Conservation (phyloP, 2,329 filamentous ascomycete species). For the Dactylonectria estremocensis region DNA sequence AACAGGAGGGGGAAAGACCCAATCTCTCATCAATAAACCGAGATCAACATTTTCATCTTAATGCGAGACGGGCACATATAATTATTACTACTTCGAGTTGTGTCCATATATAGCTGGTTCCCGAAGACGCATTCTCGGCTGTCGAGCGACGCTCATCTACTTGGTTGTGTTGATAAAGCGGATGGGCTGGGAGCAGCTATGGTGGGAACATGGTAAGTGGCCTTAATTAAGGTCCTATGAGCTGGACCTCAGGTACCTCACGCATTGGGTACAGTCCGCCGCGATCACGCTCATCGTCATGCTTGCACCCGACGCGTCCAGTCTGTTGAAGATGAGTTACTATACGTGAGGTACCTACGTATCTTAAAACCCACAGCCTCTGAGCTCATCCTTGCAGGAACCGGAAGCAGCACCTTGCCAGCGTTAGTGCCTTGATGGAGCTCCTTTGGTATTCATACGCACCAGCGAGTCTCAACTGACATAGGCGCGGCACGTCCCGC, state of each 20-base stretch:
- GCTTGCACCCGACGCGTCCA: conserved; percentile 24
- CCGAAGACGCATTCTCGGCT: too few relatives aligned
- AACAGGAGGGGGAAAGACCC: too few relatives aligned
- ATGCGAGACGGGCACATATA: too few relatives aligned
- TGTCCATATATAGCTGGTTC: too few relatives aligned
- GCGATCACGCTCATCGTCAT: conserved; percentile 26
- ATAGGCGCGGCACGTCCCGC: conserved; percentile 46
- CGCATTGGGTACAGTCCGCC: not conserved
- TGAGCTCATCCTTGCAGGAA: conserved; percentile 8
- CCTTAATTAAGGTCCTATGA: not conserved
- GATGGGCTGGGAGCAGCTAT: too few relatives aligned
- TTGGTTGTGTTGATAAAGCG: too few relatives aligned
- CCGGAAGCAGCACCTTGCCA: conserved; percentile 8
- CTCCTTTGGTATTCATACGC: not conserved
- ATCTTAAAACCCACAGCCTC: conserved; percentile 6
- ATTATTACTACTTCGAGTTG: too few relatives aligned
- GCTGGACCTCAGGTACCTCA: too few relatives aligned
- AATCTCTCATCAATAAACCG: too few relatives aligned
- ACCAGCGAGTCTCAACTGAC: conserved; percentile 19
- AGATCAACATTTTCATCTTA: too few relatives aligned
- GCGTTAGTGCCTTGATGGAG: not conserved
- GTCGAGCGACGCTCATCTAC: too few relatives aligned
- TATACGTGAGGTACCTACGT: not conserved
- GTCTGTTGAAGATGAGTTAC: not conserved
- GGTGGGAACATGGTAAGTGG: too few relatives aligned